phyloP scores from a whole-genome alignment of 2,329 filamentous ascomycete species.

The Fusarium fujikuroi region DNA sequence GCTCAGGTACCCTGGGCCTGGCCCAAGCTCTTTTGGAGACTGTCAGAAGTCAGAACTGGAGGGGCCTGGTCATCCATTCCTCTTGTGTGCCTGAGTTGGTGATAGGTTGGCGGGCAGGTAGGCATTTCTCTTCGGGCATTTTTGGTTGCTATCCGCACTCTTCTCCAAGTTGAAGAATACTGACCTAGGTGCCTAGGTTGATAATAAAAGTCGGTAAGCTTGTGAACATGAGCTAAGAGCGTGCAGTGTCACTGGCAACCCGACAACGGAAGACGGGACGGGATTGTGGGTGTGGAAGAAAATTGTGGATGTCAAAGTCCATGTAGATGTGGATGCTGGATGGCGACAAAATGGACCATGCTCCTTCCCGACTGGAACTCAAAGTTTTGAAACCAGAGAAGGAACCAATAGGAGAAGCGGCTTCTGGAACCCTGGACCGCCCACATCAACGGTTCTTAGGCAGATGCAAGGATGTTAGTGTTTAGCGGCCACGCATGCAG shows the following conservation, averaged over 20 bases:
- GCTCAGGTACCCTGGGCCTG: slow-evolving; percentile 22
- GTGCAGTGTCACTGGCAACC: neutral
- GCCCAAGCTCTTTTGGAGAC: slow-evolving; percentile 34
- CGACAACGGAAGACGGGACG: neutral
- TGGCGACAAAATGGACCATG: slow-evolving; percentile 30
- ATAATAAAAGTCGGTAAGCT: slow-evolving; percentile 2
- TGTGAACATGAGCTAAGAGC: neutral
- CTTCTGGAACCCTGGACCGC: slow-evolving; percentile 19
- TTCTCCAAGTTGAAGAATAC: neutral
- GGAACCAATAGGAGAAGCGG: slow-evolving; percentile 19
- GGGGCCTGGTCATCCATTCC: slow-evolving; percentile 15
- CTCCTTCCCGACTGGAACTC: slow-evolving; percentile 40
- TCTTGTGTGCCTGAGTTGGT: neutral
- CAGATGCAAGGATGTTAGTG: slow-evolving; percentile 25
- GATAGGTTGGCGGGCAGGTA: neutral
- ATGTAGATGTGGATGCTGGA: slow-evolving; percentile 27
- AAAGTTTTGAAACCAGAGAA: slow-evolving; percentile 35
- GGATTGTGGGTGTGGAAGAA: neutral
- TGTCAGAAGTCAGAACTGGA: slow-evolving; percentile 38
- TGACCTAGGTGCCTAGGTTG: neutral
- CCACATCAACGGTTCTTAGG: slow-evolving; percentile 35
- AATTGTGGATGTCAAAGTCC: slow-evolving; percentile 11
- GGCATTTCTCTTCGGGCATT: neutral
- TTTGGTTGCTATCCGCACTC: neutral
- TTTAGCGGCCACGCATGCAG: slow-evolving; percentile 29